Evolutionary conservation across 805 yeast genomes (phyloP).

Genomic region (fission yeast (Schizosaccharomyces pombe)): DNA sequence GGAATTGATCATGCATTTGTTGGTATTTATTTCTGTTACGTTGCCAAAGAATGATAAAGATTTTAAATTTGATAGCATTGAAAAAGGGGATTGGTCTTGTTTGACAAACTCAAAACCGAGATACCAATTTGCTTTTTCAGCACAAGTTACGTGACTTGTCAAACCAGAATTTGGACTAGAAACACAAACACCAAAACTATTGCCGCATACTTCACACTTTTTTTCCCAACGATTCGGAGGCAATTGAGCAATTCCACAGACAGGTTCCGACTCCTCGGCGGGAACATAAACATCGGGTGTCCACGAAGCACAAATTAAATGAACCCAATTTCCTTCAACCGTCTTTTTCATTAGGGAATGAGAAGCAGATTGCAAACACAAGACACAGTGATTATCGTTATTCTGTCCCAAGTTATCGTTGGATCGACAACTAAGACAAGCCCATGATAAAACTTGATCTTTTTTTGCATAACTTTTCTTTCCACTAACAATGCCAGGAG

Average conservation of each 20-base stretch:
- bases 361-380: background rate
- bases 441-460: background rate
- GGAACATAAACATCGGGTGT: slow-evolving; percentile 13
- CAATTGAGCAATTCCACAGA: background rate
- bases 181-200: background rate
- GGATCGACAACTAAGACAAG: too few species aligned
- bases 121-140: background rate
- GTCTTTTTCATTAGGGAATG: slow-evolving; percentile 31
- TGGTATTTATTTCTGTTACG: background rate
- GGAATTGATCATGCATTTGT: too few species aligned
- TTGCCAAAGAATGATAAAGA: background rate
- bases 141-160: background rate
- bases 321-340: slow-evolving; percentile 49
- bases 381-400: background rate
- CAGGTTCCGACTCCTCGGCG: background rate
- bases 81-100: background rate
- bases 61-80: background rate
- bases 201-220: background rate
- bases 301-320: slow-evolving; percentile 45
- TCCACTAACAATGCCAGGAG: background rate
- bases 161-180: background rate
- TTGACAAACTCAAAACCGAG: background rate
- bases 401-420: too few species aligned
- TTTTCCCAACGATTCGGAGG: background rate
- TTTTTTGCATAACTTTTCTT: background rate